Conservation (phyloP, 2,329 filamentous ascomycete genomes). For the Talaromyces sp. region DNA sequence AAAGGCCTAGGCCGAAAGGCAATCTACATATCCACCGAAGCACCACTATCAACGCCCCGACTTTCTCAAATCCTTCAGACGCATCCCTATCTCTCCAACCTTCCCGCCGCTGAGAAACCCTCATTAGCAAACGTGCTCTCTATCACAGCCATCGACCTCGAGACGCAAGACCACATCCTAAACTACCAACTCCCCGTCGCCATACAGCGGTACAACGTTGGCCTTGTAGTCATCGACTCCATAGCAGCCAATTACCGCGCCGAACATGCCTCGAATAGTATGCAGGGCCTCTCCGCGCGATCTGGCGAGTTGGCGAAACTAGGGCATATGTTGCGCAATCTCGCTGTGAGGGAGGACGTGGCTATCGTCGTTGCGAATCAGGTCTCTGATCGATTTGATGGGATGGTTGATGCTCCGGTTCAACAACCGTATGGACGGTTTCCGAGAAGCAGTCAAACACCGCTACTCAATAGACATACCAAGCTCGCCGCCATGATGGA, state of each 20-base stretch:
- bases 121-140: slow-evolving; percentile 74
- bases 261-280: slow-evolving; percentile 55
- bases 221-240: slow-evolving; percentile 82
- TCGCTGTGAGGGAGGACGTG: slow-evolving; percentile 71
- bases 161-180: slow-evolving; percentile 92
- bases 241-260: slow-evolving; percentile 94
- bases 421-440: neutral
- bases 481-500: neutral
- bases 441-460: slow-evolving; percentile 2
- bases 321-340: slow-evolving; percentile 67
- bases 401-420: neutral
- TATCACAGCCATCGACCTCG: slow-evolving; percentile 81
- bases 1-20: slow-evolving; percentile 68
- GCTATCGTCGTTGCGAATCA: slow-evolving; percentile 94
- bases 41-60: slow-evolving; percentile 74
- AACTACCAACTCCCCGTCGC: slow-evolving; percentile 88
- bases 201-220: slow-evolving; percentile 69
- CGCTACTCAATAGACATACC: neutral
- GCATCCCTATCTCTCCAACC: slow-evolving; percentile 58
- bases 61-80: slow-evolving; percentile 72
- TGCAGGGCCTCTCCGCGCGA: slow-evolving; percentile 65
- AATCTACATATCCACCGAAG: slow-evolving; percentile 92
- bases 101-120: slow-evolving; percentile 47
- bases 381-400: slow-evolving; percentile 79
- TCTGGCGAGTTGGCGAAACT: slow-evolving; percentile 73